Evolutionary conservation across 148 eudicot genomes (phyloP).

Genomic region (Vaccinium macrocarpon): DNA sequence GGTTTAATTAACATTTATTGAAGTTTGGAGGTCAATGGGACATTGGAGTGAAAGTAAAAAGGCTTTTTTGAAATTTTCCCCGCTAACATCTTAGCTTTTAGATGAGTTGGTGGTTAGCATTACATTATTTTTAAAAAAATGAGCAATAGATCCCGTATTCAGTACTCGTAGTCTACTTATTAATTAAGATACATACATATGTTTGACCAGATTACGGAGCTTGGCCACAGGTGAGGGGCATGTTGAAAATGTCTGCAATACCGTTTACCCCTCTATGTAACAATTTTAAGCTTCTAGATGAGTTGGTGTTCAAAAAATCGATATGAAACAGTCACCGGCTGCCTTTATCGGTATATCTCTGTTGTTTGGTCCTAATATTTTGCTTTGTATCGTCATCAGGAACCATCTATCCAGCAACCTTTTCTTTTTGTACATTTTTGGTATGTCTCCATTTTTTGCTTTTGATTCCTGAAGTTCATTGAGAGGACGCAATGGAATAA

Average conservation of each 20-base stretch:
- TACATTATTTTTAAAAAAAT: neutral
- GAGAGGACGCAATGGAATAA: neutral
- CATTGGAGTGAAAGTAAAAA: too few relatives aligned
- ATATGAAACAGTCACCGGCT: neutral
- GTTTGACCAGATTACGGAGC: neutral
- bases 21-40: too few relatives aligned
- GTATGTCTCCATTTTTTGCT: slow-evolving; percentile 41
- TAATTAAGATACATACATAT: neutral
- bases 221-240: neutral
- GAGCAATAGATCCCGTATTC: neutral
- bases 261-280: neutral
- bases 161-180: neutral
- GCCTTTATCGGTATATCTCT: neutral
- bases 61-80: too few relatives aligned
- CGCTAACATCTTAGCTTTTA: too few relatives aligned
- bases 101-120: neutral
- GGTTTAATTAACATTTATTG: too few relatives aligned
- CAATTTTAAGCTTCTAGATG: neutral
- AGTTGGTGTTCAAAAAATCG: neutral
- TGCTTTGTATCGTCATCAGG: slow-evolving; percentile 47
- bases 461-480: slow-evolving; percentile 1
- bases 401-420: slow-evolving; percentile 97
- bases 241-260: neutral
- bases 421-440: slow-evolving; percentile 93
- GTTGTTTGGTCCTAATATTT: slow-evolving; percentile 13